A percentile compares a stretch with the other conserved stretches of the same genome.
Conservation (phyloP, 1,139 yeast species). For the Suhomyces atakaporum region DNA sequence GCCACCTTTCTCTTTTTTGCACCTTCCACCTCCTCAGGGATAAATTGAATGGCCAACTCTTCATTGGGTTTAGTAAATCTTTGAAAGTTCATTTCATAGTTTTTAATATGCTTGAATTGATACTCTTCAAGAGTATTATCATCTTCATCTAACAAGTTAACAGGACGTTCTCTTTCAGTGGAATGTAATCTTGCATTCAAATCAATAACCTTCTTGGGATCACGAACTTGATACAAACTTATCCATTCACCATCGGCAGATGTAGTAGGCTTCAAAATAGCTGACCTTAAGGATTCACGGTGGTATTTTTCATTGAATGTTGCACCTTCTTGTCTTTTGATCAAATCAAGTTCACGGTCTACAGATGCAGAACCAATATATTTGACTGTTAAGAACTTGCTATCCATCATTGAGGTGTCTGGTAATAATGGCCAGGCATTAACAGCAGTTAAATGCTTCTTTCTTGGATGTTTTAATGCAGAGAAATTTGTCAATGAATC, state of each 20-base stretch:
- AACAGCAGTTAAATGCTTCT: slow-evolving; percentile 72
- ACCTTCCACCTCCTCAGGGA: slow-evolving; percentile 63
- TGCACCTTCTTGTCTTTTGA: slow-evolving; percentile 40
- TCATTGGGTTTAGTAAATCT: slow-evolving; percentile 47
- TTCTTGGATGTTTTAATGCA: slow-evolving; percentile 71
- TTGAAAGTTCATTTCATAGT: slow-evolving; percentile 74
- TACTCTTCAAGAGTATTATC: slow-evolving; percentile 41
- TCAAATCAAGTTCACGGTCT: slow-evolving; percentile 37
- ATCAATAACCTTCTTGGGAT: slow-evolving; percentile 26
- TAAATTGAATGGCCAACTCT: slow-evolving; percentile 46
- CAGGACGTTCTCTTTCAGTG: slow-evolving; percentile 51
- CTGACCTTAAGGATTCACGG: slow-evolving; percentile 52
- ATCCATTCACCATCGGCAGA: slow-evolving; percentile 82
- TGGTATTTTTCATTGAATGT: slow-evolving; percentile 43
- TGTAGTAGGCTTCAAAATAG: slow-evolving; percentile 75
- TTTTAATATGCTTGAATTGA: slow-evolving; percentile 67
- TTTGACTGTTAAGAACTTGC: slow-evolving; percentile 68
- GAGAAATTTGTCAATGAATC: slow-evolving; percentile 48
- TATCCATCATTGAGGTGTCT: slow-evolving; percentile 86
- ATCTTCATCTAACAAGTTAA: slow-evolving; percentile 42
- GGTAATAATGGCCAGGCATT: slow-evolving; percentile 83
- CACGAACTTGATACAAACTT: slow-evolving; percentile 57
- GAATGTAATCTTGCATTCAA: slow-evolving; percentile 53
- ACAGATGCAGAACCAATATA: slow-evolving; percentile 80
- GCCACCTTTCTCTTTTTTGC: slow-evolving; percentile 61